phyloP scores from a whole-genome alignment of 1,284 basidiomycete species.

The Apiotrichum brassicae region DNA sequence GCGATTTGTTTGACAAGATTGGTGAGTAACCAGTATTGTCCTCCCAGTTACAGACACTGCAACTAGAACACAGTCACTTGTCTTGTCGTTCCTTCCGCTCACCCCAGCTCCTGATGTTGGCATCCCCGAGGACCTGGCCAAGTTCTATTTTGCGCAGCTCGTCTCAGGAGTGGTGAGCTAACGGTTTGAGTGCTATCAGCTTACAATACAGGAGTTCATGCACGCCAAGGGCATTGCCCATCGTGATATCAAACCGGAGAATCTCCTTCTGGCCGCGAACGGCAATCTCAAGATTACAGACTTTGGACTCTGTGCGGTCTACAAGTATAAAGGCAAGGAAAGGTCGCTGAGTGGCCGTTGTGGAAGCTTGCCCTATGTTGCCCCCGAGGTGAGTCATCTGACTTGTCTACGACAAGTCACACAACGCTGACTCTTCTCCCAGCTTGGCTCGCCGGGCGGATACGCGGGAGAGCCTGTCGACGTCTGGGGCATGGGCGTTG shows the following conservation, averaged over 20 bases:
- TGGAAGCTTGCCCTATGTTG: constrained; percentile 91
- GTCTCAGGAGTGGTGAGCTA: constrained; percentile 63
- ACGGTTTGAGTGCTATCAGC: constrained; percentile 17
- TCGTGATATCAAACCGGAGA: constrained; percentile 94
- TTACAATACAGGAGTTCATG: constrained; percentile 60
- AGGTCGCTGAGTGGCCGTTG: constrained; percentile 74
- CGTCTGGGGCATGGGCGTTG: constrained; percentile 94
- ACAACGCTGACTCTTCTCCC: too few species aligned
- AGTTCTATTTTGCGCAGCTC: constrained; percentile 88
- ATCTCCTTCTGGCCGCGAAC: constrained; percentile 72
- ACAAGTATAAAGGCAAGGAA: constrained; percentile 78
- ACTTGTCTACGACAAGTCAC: too few species aligned
- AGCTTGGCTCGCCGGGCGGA: constrained; percentile 45
- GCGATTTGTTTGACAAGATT: constrained; percentile 97
- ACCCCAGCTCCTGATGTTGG: constrained; percentile 73
- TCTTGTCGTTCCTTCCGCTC: not conserved
- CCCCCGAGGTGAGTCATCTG: constrained; percentile 67
- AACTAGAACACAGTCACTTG: not conserved
- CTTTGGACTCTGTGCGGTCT: constrained; percentile 90
- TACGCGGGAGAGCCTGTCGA: constrained; percentile 92
- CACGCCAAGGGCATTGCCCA: constrained; percentile 89
- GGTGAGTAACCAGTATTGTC: constrained; percentile 57
- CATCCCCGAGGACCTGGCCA: constrained; percentile 77
- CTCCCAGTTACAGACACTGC: too few species aligned
- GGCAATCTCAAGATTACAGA: constrained; percentile 84